Evolutionary conservation across 345 rosid species (phyloP).

Genomic region (Arabis alpina): DNA sequence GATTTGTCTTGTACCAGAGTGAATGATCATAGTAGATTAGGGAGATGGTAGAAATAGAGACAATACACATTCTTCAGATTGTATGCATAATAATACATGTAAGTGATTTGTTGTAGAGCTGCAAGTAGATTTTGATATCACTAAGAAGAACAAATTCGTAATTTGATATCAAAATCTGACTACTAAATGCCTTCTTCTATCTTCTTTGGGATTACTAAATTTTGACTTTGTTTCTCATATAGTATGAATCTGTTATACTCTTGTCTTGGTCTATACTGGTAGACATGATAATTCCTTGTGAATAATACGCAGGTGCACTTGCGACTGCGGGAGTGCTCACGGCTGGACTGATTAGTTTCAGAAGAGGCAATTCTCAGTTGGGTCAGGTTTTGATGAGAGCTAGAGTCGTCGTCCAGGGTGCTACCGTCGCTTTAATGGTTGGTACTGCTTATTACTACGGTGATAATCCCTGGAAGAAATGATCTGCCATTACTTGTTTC

Average conservation of each 20-base stretch:
- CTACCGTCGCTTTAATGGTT: constrained; percentile 82
- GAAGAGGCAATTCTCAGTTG: constrained; percentile 68
- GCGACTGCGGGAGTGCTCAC: constrained; percentile 96
- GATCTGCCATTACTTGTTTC: constrained; percentile 3
- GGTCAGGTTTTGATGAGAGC: constrained; percentile 87
- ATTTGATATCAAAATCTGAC: too few relatives aligned
- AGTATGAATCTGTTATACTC: not conserved
- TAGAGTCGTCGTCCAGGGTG: constrained; percentile 83
- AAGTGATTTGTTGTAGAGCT: not conserved
- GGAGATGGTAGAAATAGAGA: constrained; percentile 1
- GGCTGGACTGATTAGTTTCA: constrained; percentile 91
- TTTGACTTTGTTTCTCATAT: not conserved
- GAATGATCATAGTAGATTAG: not conserved
- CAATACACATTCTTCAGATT: not conserved
- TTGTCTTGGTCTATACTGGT: constrained; percentile 5
- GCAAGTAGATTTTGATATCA: not conserved
- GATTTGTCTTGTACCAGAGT: not conserved
- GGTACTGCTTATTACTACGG: constrained; percentile 93
- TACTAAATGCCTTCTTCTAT: not conserved
- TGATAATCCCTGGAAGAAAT: constrained; percentile 82
- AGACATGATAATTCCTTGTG: not conserved
- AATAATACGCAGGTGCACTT: constrained; percentile 66
- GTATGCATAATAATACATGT: not conserved
- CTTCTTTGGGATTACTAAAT: not conserved
- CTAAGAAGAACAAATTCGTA: not conserved